Evolutionary conservation across 1,139 yeast genomes (phyloP), one percentile per base, ranked within the genome.

Genomic region (Blastobotrys arbuscula): DNA sequence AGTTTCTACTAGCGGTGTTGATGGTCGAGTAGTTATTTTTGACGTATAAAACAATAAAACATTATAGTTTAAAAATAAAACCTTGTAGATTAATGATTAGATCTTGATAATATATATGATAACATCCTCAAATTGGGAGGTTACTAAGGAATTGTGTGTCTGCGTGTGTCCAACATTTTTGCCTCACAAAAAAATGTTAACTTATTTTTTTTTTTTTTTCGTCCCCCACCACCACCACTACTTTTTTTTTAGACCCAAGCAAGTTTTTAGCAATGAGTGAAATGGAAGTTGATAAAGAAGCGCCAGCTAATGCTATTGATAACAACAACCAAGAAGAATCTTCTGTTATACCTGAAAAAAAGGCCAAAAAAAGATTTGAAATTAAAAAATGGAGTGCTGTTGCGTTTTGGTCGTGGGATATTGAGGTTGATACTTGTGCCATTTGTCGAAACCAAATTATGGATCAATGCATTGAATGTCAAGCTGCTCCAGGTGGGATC

Each of bases 401-500:
- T 47, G 97, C 98, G 16, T 89, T 92, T 64, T 94, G 99, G 99
- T 89, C 97, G 1, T 94, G 98, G 98, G 97, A 88, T 68, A 86
- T 89, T 53, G 94, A 83, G 46, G 95, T 92, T 52, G 98, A 94
- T 59, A 89, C 88, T 50, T 94, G 99, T 73, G 97, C 99, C 41
- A 94, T 94, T 66, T 94, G 99, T 75, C 79, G 98, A 63, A 94
- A 92, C 68, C 97, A 92, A 69, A 78, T 92, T 59, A 94, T 94
- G 99, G 99, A 94, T 60, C 95, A 95, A 21, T 94, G 99, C 68
- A 92, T 94, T 57, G 98, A 90, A 65, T 94, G 99, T 66, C 96
- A 89, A 67, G 75, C 96, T 16, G 82, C 84, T 61, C 82, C 84
- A 38, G 82, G 81, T 65, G 78, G 80, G 47, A 73, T 72, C 15